A percentile compares a stretch with the other conserved stretches of the same genome.
Conservation (phyloP, 352 stramenopile species). For the Phytophthora lateralis region DNA sequence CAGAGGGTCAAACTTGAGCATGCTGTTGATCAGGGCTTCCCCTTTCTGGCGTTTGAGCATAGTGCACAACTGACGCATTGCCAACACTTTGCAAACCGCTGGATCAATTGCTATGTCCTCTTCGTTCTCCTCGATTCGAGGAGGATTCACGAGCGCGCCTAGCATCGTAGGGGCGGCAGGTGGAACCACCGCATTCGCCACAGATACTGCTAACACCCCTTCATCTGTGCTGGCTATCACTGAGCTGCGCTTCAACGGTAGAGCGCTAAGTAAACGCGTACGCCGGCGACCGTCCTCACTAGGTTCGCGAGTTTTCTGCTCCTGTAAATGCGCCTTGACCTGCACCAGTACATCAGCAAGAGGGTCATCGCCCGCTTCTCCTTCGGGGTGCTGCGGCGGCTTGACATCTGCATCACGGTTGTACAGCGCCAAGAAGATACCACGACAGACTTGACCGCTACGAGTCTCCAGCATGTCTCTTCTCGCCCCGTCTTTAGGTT, state of each 20-base stretch:
- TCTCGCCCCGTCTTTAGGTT: constrained; percentile 13
- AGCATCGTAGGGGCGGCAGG: constrained; percentile 22
- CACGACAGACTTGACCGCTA: constrained; percentile 52
- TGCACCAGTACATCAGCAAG: constrained; percentile 48
- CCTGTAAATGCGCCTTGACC: constrained; percentile 54
- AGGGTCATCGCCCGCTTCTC: constrained; percentile 33
- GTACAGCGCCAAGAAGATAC: constrained; percentile 66
- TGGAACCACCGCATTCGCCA: constrained; percentile 5
- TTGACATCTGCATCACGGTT: constrained; percentile 56
- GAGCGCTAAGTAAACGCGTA: constrained; percentile 16
- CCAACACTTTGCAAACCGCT: constrained; percentile 16
- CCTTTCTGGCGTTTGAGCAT: constrained; percentile 54
- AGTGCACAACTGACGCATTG: constrained; percentile 44
- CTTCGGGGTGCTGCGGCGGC: constrained; percentile 28
- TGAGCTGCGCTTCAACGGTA: constrained; percentile 22
- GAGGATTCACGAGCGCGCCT: not conserved
- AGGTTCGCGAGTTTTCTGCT: constrained; percentile 16
- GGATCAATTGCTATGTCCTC: constrained; percentile 10
- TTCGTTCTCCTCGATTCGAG: constrained; percentile 13
- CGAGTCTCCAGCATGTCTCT: constrained; percentile 16
- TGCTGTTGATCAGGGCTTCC: constrained; percentile 52
- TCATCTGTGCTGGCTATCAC: not conserved
- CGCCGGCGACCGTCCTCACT: constrained; percentile 4
- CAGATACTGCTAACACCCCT: constrained; percentile 1
- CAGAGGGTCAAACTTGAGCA: constrained; percentile 67